A percentile compares a stretch with the other conserved stretches of the same genome.
Conservation (phyloP, 148 eudicot species). For the Persicaria tinctoria region DNA sequence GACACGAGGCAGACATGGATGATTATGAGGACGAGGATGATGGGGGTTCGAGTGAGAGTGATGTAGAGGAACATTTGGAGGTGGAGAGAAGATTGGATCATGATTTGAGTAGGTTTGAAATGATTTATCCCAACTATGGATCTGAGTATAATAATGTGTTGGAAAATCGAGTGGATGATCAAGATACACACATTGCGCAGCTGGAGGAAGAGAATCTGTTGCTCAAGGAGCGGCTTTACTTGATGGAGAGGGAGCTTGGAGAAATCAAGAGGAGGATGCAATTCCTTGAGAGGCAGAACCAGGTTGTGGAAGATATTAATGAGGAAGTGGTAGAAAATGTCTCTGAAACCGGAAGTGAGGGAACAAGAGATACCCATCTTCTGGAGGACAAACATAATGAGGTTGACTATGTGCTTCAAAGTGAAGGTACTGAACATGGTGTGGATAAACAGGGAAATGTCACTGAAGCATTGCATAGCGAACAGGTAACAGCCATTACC, state of each 20-base stretch:
- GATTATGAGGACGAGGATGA: conserved; percentile 77
- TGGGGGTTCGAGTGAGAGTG: conserved; percentile 82
- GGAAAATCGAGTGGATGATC: conserved; percentile 91
- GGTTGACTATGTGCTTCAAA: conserved; percentile 18
- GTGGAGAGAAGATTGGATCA: conserved; percentile 92
- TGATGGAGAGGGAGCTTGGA: conserved; percentile 85
- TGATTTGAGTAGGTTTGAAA: conserved; percentile 88
- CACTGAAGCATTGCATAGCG: too few species aligned
- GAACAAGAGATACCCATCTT: conserved; percentile 19
- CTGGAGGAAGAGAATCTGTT: conserved; percentile 84
- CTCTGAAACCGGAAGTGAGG: conserved; percentile 64
- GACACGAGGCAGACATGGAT: conserved; percentile 44
- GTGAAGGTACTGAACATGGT: too few species aligned
- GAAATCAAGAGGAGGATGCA: conserved; percentile 72
- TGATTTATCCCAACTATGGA: conserved; percentile 56
- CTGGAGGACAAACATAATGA: conserved; percentile 36
- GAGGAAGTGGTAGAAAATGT: conserved; percentile 79
- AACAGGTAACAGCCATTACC: too few species aligned
- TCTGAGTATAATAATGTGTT: conserved; percentile 50
- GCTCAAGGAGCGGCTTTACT: conserved; percentile 72
- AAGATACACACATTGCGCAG: conserved; percentile 77
- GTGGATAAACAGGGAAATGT: too few species aligned
- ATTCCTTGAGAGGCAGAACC: conserved; percentile 55
- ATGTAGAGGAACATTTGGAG: conserved; percentile 92
- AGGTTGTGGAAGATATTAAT: conserved; percentile 37